Evolutionary conservation across 176 grass and related monocot species (phyloP).

Genomic region (Triticum monococcum): DNA sequence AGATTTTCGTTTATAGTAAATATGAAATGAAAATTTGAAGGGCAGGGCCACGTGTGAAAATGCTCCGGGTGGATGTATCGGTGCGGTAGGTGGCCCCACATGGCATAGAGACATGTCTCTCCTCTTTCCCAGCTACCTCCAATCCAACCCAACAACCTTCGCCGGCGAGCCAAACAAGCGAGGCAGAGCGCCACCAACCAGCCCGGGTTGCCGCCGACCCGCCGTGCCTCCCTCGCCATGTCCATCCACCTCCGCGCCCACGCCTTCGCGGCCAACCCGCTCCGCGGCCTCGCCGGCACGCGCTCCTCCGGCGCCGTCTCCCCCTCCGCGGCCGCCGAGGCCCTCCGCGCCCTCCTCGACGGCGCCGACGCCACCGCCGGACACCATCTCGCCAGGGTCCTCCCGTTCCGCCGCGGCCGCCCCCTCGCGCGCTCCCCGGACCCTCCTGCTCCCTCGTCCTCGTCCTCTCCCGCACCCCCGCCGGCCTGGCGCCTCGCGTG

Average conservation of each 20-base stretch:
- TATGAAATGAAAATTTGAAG: too few relatives aligned
- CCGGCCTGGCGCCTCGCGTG: conserved; percentile 66
- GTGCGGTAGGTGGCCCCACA: background rate
- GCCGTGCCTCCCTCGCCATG: conserved; percentile 45
- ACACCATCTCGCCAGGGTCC: conserved; percentile 40
- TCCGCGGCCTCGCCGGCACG: conserved; percentile 43
- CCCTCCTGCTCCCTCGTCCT: background rate
- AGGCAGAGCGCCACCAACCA: background rate
- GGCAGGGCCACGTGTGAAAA: too few relatives aligned
- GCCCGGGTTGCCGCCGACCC: background rate
- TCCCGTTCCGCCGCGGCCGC: conserved; percentile 74
- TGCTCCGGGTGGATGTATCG: too few relatives aligned
- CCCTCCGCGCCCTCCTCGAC: conserved; percentile 51
- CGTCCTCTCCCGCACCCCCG: background rate
- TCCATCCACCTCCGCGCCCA: conserved; percentile 45
- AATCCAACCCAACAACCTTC: background rate
- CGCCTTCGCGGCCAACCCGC: conserved; percentile 70
- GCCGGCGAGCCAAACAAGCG: background rate
- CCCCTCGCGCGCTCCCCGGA: conserved; percentile 61
- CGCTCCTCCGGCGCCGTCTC: conserved; percentile 7
- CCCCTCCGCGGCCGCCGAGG: conserved; percentile 41
- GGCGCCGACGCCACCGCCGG: conserved; percentile 19
- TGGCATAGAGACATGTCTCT: background rate
- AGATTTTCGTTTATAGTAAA: too few relatives aligned
- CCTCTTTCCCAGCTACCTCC: background rate